Conservation (phyloP, 129 eudicot species). For the Ambrosia artemisiifolia region DNA sequence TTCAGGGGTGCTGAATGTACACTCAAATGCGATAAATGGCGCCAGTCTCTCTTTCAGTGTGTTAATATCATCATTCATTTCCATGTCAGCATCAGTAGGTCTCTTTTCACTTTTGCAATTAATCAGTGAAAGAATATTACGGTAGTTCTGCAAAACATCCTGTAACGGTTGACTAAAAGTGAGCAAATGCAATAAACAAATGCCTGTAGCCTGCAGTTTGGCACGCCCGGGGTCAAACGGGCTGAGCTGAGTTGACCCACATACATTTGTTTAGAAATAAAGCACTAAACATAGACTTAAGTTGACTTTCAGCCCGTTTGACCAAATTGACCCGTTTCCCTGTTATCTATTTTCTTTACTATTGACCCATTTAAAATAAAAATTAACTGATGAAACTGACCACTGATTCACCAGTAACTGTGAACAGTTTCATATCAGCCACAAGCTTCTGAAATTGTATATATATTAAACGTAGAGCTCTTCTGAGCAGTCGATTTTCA, state of each 20-base stretch:
- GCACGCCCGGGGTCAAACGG: neutral
- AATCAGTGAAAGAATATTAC: slow-evolving; percentile 21
- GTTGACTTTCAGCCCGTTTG: too few species aligned
- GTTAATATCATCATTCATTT: neutral
- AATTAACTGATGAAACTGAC: slow-evolving; percentile 13
- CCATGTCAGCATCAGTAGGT: slow-evolving; percentile 7
- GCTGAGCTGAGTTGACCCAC: neutral
- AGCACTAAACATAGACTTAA: too few species aligned
- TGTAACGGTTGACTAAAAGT: slow-evolving; percentile 7
- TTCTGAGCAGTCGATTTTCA: too few species aligned
- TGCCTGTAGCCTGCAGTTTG: too few species aligned
- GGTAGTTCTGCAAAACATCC: slow-evolving; percentile 25
- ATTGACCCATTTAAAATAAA: neutral
- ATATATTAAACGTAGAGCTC: too few species aligned
- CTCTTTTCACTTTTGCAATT: slow-evolving; percentile 22
- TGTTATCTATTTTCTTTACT: neutral
- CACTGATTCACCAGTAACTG: slow-evolving; percentile 15
- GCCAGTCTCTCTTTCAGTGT: slow-evolving; percentile 23
- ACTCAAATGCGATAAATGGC: slow-evolving; percentile 28
- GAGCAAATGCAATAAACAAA: neutral
- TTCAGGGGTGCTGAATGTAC: slow-evolving; percentile 14
- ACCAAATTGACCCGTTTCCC: too few species aligned
- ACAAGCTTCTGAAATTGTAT: slow-evolving; percentile 22
- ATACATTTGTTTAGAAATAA: neutral
- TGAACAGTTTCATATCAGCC: slow-evolving; percentile 39